phyloP scores from a whole-genome alignment of 164 flowering plant species.

The Houttuynia cordata region DNA sequence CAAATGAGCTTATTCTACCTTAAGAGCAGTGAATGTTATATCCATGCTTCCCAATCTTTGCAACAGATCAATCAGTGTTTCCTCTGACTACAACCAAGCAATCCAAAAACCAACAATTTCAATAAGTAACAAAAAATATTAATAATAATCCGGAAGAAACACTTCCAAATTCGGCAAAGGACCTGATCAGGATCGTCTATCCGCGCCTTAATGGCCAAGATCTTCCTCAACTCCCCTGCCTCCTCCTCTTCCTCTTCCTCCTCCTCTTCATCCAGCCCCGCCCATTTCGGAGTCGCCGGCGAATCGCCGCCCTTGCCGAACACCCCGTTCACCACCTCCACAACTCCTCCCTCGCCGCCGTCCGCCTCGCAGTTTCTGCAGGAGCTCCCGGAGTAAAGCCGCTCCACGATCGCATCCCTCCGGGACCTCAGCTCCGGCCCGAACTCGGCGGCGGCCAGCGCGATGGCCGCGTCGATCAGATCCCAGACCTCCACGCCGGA shows the following conservation, averaged over 20 bases:
- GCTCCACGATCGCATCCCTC: conserved; percentile 71
- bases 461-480: conserved; percentile 69
- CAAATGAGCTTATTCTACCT: conserved; percentile 28
- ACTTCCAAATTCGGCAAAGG: neutral
- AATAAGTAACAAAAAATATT: too few relatives aligned
- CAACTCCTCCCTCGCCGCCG: neutral
- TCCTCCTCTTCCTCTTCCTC: conserved; percentile 8
- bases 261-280: conserved; percentile 12
- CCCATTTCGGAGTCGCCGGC: conserved; percentile 24
- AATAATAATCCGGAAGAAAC: neutral
- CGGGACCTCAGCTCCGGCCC: conserved; percentile 49
- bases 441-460: conserved; percentile 54
- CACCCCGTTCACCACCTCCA: neutral
- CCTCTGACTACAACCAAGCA: conserved; percentile 40
- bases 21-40: conserved; percentile 71
- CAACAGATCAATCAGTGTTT: conserved; percentile 52
- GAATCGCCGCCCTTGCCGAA: conserved; percentile 6
- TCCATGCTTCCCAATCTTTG: conserved; percentile 88
- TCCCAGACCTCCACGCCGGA: conserved; percentile 70
- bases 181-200: conserved; percentile 89
- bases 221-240: conserved; percentile 50
- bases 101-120: neutral
- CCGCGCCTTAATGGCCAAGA: conserved; percentile 55
- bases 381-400: conserved; percentile 28
- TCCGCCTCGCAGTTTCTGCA: conserved; percentile 34